Evolutionary conservation across 257 asterid species (phyloP).

Genomic region (Ocimum tenuiflorum): DNA sequence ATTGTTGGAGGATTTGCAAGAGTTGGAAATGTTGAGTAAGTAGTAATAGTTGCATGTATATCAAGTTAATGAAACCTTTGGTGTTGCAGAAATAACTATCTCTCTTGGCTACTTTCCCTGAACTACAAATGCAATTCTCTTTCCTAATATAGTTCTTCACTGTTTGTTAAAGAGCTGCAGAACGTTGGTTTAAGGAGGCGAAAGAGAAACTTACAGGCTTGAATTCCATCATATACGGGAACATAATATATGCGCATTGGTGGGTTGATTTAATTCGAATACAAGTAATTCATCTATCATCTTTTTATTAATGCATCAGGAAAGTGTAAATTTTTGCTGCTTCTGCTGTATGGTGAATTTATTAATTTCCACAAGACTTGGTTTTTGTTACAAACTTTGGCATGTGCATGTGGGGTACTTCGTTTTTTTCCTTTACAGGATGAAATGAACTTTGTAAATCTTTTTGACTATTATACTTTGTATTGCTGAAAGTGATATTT

Average conservation of each 20-base stretch:
- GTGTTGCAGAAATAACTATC: neutral
- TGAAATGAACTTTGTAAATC: neutral
- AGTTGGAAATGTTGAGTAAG: conserved; percentile 68
- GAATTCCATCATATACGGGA: conserved; percentile 84
- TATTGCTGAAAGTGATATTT: neutral
- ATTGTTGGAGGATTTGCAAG: conserved; percentile 85
- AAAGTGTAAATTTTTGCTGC: neutral
- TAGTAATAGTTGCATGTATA: conserved; percentile 9
- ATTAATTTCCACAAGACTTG: neutral
- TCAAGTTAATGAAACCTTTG: neutral
- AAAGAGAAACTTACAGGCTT: conserved; percentile 54
- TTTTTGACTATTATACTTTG: neutral
- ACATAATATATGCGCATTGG: conserved; percentile 84
- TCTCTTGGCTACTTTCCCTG: neutral
- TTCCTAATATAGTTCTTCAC: conserved; percentile 28
- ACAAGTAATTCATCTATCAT: conserved; percentile 3
- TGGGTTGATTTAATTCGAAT: conserved; percentile 25
- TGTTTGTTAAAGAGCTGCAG: conserved; percentile 79
- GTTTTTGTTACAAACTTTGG: neutral
- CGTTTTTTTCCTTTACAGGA: neutral
- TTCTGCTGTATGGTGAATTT: neutral
- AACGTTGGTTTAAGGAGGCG: conserved; percentile 89
- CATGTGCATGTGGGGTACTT: neutral
- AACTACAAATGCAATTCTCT: neutral
- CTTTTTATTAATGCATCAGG: neutral